Percentiles rank a stretch among this genome's conserved stretches.
Evolutionary conservation across 495 filamentous ascomycete genomes (phyloP).

Genomic region (Immersiella caudata): DNA sequence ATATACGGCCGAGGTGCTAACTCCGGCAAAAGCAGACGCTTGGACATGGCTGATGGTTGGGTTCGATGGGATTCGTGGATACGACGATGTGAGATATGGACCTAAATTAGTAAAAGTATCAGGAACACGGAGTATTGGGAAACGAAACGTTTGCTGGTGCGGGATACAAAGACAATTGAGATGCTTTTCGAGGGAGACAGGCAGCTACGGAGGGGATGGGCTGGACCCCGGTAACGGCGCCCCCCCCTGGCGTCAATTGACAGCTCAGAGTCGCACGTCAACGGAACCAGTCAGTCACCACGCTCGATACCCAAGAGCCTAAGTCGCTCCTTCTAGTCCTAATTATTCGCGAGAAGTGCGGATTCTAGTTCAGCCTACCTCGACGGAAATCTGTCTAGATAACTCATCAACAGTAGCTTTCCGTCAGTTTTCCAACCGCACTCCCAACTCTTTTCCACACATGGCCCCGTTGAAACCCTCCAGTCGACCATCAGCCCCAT

Average conservation of each 20-base stretch:
- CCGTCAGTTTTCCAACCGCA: background rate
- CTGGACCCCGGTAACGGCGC: background rate
- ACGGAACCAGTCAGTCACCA: background rate
- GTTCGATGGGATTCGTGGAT: too few relatives aligned
- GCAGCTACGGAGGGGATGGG: too few relatives aligned
- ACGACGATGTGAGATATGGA: too few relatives aligned
- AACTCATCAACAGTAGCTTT: background rate
- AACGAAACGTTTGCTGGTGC: too few relatives aligned
- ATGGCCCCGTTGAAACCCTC: background rate
- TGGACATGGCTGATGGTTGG: too few relatives aligned
- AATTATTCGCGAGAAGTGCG: conserved; percentile 8
- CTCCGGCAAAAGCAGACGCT: too few relatives aligned
- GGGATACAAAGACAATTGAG: too few relatives aligned
- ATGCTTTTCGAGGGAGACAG: too few relatives aligned
- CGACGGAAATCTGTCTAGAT: too few relatives aligned
- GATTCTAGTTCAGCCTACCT: background rate
- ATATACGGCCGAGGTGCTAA: too few relatives aligned
- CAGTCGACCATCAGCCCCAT: background rate
- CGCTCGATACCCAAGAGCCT: background rate
- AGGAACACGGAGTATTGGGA: too few relatives aligned
- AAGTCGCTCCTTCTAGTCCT: conserved; percentile 2
- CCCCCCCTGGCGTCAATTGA: conserved; percentile 1
- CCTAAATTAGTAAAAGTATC: too few relatives aligned
- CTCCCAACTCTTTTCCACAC: background rate
- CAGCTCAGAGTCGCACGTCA: background rate